Conservation (phyloP, 1,139 yeast species). For the Hyphopichia khmerensis region DNA sequence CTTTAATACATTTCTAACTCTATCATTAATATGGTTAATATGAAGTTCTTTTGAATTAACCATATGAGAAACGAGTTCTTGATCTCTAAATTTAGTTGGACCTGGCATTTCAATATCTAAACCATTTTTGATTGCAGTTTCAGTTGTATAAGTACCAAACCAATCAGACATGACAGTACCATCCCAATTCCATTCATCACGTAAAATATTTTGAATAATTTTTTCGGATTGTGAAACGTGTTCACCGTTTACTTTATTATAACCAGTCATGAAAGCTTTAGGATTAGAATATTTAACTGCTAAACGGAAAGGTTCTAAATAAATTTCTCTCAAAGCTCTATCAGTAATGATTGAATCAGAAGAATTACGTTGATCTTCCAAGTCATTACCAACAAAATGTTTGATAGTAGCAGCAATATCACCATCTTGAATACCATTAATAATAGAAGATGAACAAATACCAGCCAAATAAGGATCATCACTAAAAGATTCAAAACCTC, state of each 20-base stretch:
- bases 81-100: slow-evolving; percentile 47
- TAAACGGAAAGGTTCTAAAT: slow-evolving; percentile 60
- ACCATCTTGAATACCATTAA: slow-evolving; percentile 54
- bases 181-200: slow-evolving; percentile 56
- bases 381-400: slow-evolving; percentile 61
- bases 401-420: slow-evolving; percentile 57
- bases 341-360: slow-evolving; percentile 51
- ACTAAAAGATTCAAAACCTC: slow-evolving; percentile 61
- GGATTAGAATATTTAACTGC: slow-evolving; percentile 54
- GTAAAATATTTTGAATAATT: slow-evolving; percentile 43
- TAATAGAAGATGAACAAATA: slow-evolving; percentile 44
- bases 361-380: slow-evolving; percentile 53
- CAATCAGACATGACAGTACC: slow-evolving; percentile 64
- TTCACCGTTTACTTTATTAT: slow-evolving; percentile 58
- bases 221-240: slow-evolving; percentile 50
- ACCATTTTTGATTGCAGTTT: slow-evolving; percentile 52
- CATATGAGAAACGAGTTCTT: slow-evolving; percentile 35
- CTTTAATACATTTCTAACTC: slow-evolving; percentile 45
- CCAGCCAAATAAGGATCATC: slow-evolving; percentile 65
- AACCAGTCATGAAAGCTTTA: slow-evolving; percentile 55
- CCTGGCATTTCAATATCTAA: slow-evolving; percentile 67
- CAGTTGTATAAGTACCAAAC: slow-evolving; percentile 57
- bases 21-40: slow-evolving; percentile 35
- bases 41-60: slow-evolving; percentile 31
- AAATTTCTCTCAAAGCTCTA: slow-evolving; percentile 61